phyloP scores from a whole-genome alignment of 2,329 filamentous ascomycete genomes.

The Colletotrichum sp. region DNA sequence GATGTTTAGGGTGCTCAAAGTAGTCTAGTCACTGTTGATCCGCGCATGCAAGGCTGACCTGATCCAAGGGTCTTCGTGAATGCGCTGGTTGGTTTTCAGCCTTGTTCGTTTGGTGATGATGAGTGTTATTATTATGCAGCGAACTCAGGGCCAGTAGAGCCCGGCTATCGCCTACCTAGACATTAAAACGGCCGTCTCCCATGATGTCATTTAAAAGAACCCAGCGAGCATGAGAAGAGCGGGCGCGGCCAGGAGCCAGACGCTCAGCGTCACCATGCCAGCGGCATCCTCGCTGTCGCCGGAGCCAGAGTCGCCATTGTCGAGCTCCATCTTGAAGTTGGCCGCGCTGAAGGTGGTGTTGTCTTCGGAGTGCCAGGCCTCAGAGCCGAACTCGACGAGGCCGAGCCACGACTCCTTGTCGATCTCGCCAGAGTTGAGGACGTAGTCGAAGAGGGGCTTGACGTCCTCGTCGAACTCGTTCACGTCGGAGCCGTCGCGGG shows the following conservation, averaged over 20 bases:
- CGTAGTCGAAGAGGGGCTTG: conserved; percentile 33
- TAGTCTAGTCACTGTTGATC: not conserved
- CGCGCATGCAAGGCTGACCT: not conserved
- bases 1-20: not conserved
- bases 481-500: conserved; percentile 23
- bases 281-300: conserved; percentile 1
- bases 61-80: not conserved
- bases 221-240: not conserved
- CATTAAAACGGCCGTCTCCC: not conserved
- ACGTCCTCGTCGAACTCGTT: conserved; percentile 33
- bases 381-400: conserved; percentile 34
- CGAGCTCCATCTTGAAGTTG: conserved; percentile 28
- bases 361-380: conserved; percentile 30
- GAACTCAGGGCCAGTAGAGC: not conserved
- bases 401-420: conserved; percentile 30
- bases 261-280: not conserved
- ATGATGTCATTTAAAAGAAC: not conserved
- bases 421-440: conserved; percentile 32
- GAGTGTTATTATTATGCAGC: not conserved
- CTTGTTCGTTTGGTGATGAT: not conserved
- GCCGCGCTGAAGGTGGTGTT: conserved; percentile 35
- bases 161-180: not conserved
- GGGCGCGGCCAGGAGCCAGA: not conserved
- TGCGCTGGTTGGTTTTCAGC: not conserved
- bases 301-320: conserved; percentile 1